Conservation (phyloP, 257 asterid species). For the Solanum virginianum region DNA sequence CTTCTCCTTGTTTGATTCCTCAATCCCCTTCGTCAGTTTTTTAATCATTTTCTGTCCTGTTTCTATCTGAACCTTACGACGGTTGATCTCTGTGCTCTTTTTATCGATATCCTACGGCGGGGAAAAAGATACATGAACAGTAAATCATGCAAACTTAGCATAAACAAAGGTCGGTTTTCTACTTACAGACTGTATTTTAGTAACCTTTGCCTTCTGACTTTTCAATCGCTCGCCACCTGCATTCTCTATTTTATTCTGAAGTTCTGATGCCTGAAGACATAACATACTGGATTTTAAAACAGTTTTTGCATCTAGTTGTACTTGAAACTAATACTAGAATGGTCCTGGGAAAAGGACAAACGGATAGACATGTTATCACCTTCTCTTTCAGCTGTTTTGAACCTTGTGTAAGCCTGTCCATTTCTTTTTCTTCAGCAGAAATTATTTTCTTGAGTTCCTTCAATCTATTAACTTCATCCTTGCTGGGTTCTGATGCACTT, state of each 20-base stretch:
- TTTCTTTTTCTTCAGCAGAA: slow-evolving; percentile 70
- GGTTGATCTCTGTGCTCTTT: slow-evolving; percentile 72
- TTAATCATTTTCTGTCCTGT: slow-evolving; percentile 68
- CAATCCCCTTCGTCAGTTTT: slow-evolving; percentile 65
- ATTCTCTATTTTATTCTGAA: slow-evolving; percentile 85
- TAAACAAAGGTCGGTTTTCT: not conserved
- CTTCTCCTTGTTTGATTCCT: slow-evolving; percentile 67
- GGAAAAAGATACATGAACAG: not conserved
- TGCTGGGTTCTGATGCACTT: slow-evolving; percentile 53
- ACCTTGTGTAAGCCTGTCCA: slow-evolving; percentile 55
- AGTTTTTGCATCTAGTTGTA: not conserved
- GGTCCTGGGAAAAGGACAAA: not conserved
- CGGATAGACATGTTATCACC: slow-evolving; percentile 25
- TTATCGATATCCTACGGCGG: slow-evolving; percentile 60
- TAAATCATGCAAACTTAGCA: not conserved
- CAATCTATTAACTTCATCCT: slow-evolving; percentile 61
- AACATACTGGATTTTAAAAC: not conserved
- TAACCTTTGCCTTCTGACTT: slow-evolving; percentile 57
- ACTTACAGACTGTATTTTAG: slow-evolving; percentile 79
- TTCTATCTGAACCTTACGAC: slow-evolving; percentile 70
- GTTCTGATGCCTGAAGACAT: slow-evolving; percentile 53
- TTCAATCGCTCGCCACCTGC: slow-evolving; percentile 89
- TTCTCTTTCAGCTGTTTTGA: slow-evolving; percentile 76
- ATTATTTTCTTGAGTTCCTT: slow-evolving; percentile 45
- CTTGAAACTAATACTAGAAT: not conserved